These are phyloP conservation scores for Naegleria fowleri DNA, from an alignment of 208 protist genomes.

Conservation along the genomic window DNA sequence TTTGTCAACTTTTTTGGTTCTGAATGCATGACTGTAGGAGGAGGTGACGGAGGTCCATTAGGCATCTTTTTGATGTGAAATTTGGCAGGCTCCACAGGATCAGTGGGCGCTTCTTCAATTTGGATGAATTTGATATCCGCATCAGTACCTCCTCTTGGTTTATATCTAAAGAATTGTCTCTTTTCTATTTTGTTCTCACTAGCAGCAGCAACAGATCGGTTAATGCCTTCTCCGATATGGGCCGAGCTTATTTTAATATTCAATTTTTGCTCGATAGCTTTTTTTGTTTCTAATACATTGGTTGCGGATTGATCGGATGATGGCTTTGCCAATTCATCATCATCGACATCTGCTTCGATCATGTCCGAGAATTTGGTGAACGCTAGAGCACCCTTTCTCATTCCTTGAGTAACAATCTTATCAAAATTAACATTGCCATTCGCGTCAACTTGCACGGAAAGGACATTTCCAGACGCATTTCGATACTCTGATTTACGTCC, in stretches of 20 bases:
- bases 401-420: constrained; percentile 40
- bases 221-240: background rate
- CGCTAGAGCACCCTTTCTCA: constrained; percentile 11
- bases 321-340: constrained; percentile 43
- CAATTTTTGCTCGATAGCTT: constrained; percentile 52
- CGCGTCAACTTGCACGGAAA: constrained; percentile 46
- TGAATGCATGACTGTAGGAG: constrained; percentile 62
- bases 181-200: background rate
- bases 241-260: constrained; percentile 17
- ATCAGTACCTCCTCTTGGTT: background rate
- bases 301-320: constrained; percentile 41
- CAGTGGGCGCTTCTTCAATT: constrained; percentile 54
- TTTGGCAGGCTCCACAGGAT: constrained; percentile 78
- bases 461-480: background rate
- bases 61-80: constrained; percentile 67
- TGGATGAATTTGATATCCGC: constrained; percentile 24
- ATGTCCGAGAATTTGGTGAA: constrained; percentile 33
- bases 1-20: constrained; percentile 44
- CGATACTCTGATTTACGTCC: constrained; percentile 44
- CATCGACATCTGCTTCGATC: constrained; percentile 37
- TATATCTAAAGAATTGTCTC: constrained; percentile 2
- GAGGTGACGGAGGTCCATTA: constrained; percentile 48
- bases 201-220: background rate
- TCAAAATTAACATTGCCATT: constrained; percentile 45
- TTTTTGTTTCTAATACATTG: constrained; percentile 43